Conservation (phyloP, 768 basidiomycete genomes). For the Neoboletus brunneissimus region DNA sequence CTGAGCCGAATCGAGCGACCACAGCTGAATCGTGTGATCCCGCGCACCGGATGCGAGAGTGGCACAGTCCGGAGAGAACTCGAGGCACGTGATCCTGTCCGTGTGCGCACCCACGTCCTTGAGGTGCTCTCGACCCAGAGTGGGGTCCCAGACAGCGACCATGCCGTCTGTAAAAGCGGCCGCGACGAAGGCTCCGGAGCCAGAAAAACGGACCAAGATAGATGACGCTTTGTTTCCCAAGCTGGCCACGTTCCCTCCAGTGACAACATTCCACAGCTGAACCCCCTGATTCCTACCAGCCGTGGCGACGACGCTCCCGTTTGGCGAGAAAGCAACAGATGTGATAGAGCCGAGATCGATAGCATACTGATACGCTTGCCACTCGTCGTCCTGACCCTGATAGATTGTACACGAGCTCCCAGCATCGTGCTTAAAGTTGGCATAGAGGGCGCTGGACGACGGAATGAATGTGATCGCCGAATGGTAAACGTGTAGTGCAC, state of each 20-base stretch:
- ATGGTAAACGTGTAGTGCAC: constrained; percentile 15
- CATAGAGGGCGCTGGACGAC: constrained; percentile 5
- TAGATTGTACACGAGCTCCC: constrained; percentile 10
- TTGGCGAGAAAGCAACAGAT: constrained; percentile 16
- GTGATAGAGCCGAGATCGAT: constrained; percentile 2
- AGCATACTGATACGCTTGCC: constrained; percentile 4
- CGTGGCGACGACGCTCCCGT: constrained; percentile 8
- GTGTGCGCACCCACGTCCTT: constrained; percentile 4
- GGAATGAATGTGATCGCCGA: constrained; percentile 9
- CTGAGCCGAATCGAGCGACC: constrained; percentile 12
- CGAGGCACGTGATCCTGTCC: constrained; percentile 8
- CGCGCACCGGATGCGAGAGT: constrained; percentile 12
- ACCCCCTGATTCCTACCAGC: constrained; percentile 9
- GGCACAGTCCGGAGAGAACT: constrained; percentile 4
- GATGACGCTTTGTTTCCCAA: constrained; percentile 10
- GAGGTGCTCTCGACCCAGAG: constrained; percentile 9
- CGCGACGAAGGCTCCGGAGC: constrained; percentile 10
- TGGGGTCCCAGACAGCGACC: constrained; percentile 15
- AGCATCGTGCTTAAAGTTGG: constrained; percentile 13
- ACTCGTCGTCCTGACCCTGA: not conserved
- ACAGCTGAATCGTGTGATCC: constrained; percentile 14
- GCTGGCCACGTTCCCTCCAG: constrained; percentile 11
- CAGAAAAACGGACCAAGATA: constrained; percentile 9
- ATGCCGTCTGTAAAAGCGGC: constrained; percentile 6
- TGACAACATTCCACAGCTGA: constrained; percentile 16